Conservation (phyloP, 2,329 filamentous ascomycete genomes). For the Byssoonygena ceratinophila region DNA sequence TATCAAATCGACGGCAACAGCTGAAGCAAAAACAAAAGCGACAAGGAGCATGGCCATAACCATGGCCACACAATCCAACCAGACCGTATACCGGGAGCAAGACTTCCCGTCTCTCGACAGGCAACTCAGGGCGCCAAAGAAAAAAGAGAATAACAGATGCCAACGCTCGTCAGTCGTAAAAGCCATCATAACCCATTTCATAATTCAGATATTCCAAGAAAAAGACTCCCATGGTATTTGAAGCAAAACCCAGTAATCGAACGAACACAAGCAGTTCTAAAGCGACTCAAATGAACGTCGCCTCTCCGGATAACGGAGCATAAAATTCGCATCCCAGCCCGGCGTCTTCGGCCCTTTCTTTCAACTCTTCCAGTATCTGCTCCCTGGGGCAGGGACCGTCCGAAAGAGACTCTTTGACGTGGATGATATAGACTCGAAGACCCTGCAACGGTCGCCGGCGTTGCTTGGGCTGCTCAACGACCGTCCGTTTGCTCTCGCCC, state of each 20-base stretch:
- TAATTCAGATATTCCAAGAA: not conserved
- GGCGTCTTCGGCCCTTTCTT: conserved; percentile 52
- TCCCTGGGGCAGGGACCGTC: conserved; percentile 58
- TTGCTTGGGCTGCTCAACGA: not conserved
- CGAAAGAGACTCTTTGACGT: conserved; percentile 75
- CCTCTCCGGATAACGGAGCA: conserved; percentile 56
- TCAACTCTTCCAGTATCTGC: conserved; percentile 59
- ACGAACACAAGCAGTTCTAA: too few species aligned
- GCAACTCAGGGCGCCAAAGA: not conserved
- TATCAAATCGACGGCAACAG: not conserved
- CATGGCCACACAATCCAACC: not conserved
- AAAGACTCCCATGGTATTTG: not conserved
- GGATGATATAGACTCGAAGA: conserved; percentile 75
- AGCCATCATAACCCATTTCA: not conserved
- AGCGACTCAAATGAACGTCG: conserved; percentile 34
- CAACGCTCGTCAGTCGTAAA: not conserved
- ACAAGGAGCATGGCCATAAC: not conserved
- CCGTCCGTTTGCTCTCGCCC: not conserved
- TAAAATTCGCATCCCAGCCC: conserved; percentile 71
- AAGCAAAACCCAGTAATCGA: too few species aligned
- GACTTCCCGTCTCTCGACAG: not conserved
- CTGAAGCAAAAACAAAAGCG: too few species aligned
- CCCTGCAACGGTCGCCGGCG: conserved; percentile 42
- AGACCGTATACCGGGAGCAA: not conserved
- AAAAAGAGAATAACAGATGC: not conserved